These are phyloP conservation scores for Cladosporium sp. DNA, from an alignment of 2,329 filamentous ascomycete genomes.

Conservation along the genomic window DNA sequence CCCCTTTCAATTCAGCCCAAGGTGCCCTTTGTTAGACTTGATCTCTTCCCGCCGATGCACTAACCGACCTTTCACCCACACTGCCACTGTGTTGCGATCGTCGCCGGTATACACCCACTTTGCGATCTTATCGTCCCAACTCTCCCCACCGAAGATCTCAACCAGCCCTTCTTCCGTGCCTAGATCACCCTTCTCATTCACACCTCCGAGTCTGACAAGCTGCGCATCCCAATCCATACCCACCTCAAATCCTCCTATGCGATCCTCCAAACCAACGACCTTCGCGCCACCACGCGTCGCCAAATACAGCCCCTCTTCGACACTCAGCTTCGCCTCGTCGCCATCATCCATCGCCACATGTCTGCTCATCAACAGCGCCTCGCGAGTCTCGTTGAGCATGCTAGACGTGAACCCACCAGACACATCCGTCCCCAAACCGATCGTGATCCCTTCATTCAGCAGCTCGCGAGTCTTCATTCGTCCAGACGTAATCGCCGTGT, in stretches of 20 bases:
- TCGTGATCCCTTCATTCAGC: slow-evolving; percentile 67
- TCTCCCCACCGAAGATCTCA: slow-evolving; percentile 88
- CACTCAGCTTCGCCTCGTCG: slow-evolving; percentile 60
- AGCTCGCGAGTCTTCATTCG: slow-evolving; percentile 70
- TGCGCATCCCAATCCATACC: slow-evolving; percentile 93
- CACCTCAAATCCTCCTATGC: slow-evolving; percentile 74
- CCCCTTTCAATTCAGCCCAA: neutral
- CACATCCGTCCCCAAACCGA: slow-evolving; percentile 88
- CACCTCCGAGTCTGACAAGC: slow-evolving; percentile 61
- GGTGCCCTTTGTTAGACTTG: neutral
- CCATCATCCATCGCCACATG: slow-evolving; percentile 56
- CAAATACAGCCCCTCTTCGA: slow-evolving; percentile 81
- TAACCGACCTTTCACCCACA: slow-evolving; percentile 82
- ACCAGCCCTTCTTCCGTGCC: slow-evolving; percentile 57
- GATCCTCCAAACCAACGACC: slow-evolving; percentile 68
- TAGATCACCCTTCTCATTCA: slow-evolving; percentile 31
- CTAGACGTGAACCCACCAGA: slow-evolving; percentile 80
- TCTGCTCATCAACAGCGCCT: slow-evolving; percentile 73
- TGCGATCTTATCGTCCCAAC: slow-evolving; percentile 76
- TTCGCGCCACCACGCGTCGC: slow-evolving; percentile 83
- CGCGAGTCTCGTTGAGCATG: slow-evolving; percentile 76
- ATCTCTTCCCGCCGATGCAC: slow-evolving; percentile 57
- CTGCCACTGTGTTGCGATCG: slow-evolving; percentile 80
- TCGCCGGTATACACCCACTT: slow-evolving; percentile 97
- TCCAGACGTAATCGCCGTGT: slow-evolving; percentile 76